A percentile compares a stretch with the other conserved stretches of the same genome.
Conservation (phyloP, 2,329 filamentous ascomycete species). For the Zasmidium angulare region DNA sequence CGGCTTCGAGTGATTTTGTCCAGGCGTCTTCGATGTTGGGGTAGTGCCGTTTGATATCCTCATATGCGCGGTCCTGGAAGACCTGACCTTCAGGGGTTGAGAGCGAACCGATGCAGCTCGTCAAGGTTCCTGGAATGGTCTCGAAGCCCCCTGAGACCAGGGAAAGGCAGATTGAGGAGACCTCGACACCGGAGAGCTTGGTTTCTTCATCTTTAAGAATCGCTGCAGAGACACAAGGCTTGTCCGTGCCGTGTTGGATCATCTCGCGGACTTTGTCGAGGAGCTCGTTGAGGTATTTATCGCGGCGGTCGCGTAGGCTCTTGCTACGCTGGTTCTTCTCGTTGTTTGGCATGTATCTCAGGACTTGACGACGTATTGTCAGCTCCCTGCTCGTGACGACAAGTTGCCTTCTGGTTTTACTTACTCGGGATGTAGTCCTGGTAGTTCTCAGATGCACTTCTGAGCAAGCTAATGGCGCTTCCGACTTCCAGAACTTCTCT, state of each 20-base stretch:
- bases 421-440: slow-evolving; percentile 53
- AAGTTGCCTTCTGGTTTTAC: not conserved
- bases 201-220: slow-evolving; percentile 57
- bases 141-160: slow-evolving; percentile 57
- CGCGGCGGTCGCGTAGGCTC: slow-evolving; percentile 49
- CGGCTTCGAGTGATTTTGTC: slow-evolving; percentile 45
- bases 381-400: not conserved
- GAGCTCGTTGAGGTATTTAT: slow-evolving; percentile 51
- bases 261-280: slow-evolving; percentile 53
- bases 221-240: slow-evolving; percentile 55
- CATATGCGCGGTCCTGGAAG: slow-evolving; percentile 55
- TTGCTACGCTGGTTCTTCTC: slow-evolving; percentile 51
- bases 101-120: slow-evolving; percentile 52
- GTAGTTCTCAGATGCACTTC: slow-evolving; percentile 54
- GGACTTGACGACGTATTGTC: slow-evolving; percentile 19
- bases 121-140: slow-evolving; percentile 56
- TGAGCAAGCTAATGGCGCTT: slow-evolving; percentile 51
- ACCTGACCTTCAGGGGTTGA: slow-evolving; percentile 49
- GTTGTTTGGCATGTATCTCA: slow-evolving; percentile 54
- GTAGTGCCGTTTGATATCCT: slow-evolving; percentile 52
- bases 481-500: slow-evolving; percentile 56
- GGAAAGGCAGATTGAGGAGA: slow-evolving; percentile 54
- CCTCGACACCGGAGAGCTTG: slow-evolving; percentile 53
- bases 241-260: slow-evolving; percentile 53
- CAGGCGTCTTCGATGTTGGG: slow-evolving; percentile 50